Evolutionary conservation across 495 filamentous ascomycete genomes (phyloP), one percentile per base, ranked within the genome.

Genomic region (Echria macrotheca): DNA sequence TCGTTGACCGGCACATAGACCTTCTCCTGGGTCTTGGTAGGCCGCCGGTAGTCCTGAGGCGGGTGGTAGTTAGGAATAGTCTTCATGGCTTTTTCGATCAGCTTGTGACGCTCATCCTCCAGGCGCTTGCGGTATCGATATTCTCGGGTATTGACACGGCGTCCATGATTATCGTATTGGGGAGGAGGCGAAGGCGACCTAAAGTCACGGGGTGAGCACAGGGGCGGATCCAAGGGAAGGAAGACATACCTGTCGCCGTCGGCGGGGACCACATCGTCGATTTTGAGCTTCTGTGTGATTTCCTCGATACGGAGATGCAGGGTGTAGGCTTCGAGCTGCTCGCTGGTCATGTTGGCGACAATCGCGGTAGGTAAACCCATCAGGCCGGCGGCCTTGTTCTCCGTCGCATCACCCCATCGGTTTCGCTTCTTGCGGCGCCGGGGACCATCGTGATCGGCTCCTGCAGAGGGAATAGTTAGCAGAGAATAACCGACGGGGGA

Each of bases 1-100:
- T 99, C 94, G 83, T 97, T 97, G 75, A 98, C 93, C 62, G 93
- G 93, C 65, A 98, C 93, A 69, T 98, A 98, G 83, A 98, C 91
- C 80, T 97, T 98, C 82, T 98, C 93, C 71, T 96, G 90, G 61
- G 93, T 96, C 86, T 97, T 98, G 61, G 90, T 95, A 29, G 93
- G 93, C 47, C 93, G 88, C 65, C 93, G 87, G 68, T 97, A 97
- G 69, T 98, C 93, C 73, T 89, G 84, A 32, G 93, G 93, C 59
- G 93, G 91, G 67, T 96, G 87, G 61, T 97, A 98, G 77, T 96
- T 95, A 72, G 91, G 89, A 61, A 98, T 95, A 66, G 88, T 84
- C 77, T 95, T 93, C 84, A 96, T 95, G 55, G 93, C 93, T 75
- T 91, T 94, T 68, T 97, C 90, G 64, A 98, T 83, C 56, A 96